Evolutionary conservation across 192 early-diverging fungal species (phyloP), one percentile per base, ranked within the genome.

Genomic region (Haplosporangium gracile): DNA sequence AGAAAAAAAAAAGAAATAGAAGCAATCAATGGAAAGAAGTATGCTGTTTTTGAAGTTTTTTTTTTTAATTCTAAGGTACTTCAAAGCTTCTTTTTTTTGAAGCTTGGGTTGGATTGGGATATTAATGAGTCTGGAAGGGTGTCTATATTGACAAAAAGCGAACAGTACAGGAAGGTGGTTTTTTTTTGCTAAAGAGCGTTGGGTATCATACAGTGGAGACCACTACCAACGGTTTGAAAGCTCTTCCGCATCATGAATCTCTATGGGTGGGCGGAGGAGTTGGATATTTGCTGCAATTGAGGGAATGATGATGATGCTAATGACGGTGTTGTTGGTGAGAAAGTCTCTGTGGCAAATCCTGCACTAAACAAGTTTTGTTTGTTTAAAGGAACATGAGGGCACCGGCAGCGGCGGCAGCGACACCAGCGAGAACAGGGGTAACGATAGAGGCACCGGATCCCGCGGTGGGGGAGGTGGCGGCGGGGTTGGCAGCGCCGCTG

Each of bases 371-470:
- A 15, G 9, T 53, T 15, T 24, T 55, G 29, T 55, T 69, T 36
- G 20, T 40, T 75, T 82, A 82, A 63, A 82, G 74, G 74, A 73
- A 71, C 75, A 77, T 47, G 32, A 70, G 36, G 39, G 81, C 82
- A 75, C 42, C 82, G 32, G 73, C 77, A 34, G 53, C 82, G 51
- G 42, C 38, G 38, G 68, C 72, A 34, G 65, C 82, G 69, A 51
- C 76, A 26, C 76, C 77, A 55, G 76, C 38, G 72, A 78, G 72
- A 40, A 77, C 42, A 32, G 82, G 76, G 53, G 72, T 65, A 40
- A 83, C 26, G 13, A 55, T 42, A 40, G 36, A 49, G 26, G 70
- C 81, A 29, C 40, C 51, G 34, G 74, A 55, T 6, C 65, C 4
- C 53, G 68, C 65, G 43, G 29, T 7, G 13, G n/a, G 0, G 18